Percentiles rank a stretch among this genome's conserved stretches.
Conservation (phyloP, 2,329 filamentous ascomycete genomes). For the Aspergillus nomiae region DNA sequence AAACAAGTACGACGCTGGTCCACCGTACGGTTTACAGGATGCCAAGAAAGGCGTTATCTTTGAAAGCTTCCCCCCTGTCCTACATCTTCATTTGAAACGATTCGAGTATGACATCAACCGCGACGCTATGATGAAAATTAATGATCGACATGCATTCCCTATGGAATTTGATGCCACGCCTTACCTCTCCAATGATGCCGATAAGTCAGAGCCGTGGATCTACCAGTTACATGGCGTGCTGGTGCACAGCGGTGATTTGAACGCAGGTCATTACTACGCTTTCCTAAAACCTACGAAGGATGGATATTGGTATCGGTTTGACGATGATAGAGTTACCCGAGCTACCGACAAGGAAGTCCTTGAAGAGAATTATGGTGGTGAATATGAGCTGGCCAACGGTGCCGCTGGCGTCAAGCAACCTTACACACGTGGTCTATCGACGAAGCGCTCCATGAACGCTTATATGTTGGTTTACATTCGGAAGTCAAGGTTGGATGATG, state of each 20-base stretch:
- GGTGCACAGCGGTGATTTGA: slow-evolving; percentile 94
- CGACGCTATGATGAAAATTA: slow-evolving; percentile 98
- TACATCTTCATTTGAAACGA: slow-evolving; percentile 93
- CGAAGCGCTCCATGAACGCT: slow-evolving; percentile 76
- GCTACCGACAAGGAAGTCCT: slow-evolving; percentile 88
- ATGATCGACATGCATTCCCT: slow-evolving; percentile 52
- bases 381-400: slow-evolving; percentile 66
- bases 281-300: slow-evolving; percentile 93
- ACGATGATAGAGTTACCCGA: slow-evolving; percentile 95
- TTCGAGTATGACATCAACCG: slow-evolving; percentile 97
- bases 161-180: slow-evolving; percentile 66
- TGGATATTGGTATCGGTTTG: slow-evolving; percentile 94
- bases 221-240: slow-evolving; percentile 95
- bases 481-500: slow-evolving; percentile 78
- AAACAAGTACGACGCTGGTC: slow-evolving; percentile 94
- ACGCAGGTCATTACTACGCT: slow-evolving; percentile 97
- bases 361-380: slow-evolving; percentile 95
- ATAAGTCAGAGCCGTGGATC: slow-evolving; percentile 83
- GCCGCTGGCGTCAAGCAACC: slow-evolving; percentile 62
- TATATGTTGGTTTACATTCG: slow-evolving; percentile 99
- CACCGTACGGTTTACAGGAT: slow-evolving; percentile 89
- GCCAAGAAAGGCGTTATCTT: slow-evolving; percentile 98
- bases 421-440: slow-evolving; percentile 64
- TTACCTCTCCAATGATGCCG: slow-evolving; percentile 82
- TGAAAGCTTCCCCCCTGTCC: slow-evolving; percentile 87